Evolutionary conservation across 2,329 filamentous ascomycete species (phyloP).

Genomic region (Coniochaeta sp.): DNA sequence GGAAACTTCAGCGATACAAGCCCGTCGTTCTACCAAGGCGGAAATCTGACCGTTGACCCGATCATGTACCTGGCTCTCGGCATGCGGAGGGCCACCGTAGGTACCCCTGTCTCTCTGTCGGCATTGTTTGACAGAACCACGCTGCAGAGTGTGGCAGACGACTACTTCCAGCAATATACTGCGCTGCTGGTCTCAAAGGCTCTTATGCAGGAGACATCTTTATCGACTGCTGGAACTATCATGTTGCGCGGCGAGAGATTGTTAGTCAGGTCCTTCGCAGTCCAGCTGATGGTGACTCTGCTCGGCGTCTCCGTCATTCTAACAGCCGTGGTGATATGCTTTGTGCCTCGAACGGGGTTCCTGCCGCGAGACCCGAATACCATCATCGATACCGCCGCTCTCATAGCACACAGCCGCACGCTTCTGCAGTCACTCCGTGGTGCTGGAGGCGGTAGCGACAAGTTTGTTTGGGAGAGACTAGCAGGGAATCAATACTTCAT

Average conservation of each 20-base stretch:
- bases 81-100: slow-evolving; percentile 15
- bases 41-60: slow-evolving; percentile 20
- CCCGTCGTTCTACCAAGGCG: slow-evolving; percentile 15
- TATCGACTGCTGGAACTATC: slow-evolving; percentile 14
- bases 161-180: slow-evolving; percentile 26
- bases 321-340: slow-evolving; percentile 10
- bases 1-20: slow-evolving; percentile 7
- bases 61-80: slow-evolving; percentile 24
- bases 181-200: slow-evolving; percentile 23
- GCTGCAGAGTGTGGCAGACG: slow-evolving; percentile 17
- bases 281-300: slow-evolving; percentile 22
- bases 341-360: slow-evolving; percentile 22
- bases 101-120: slow-evolving; percentile 10
- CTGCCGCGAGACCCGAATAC: slow-evolving; percentile 26
- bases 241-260: slow-evolving; percentile 21
- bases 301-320: slow-evolving; percentile 19
- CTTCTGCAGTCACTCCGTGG: slow-evolving; percentile 26
- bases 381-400: slow-evolving; percentile 24
- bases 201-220: slow-evolving; percentile 17
- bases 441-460: slow-evolving; percentile 22
- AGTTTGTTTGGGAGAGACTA: slow-evolving; percentile 18
- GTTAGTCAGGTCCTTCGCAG: slow-evolving; percentile 18
- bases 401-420: slow-evolving; percentile 26
- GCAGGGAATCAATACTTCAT: slow-evolving; percentile 20
- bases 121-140: slow-evolving; percentile 15